These are phyloP conservation scores for Gelatoporia subvermispora DNA, from an alignment of 768 basidiomycete genomes.

Conservation along the genomic window DNA sequence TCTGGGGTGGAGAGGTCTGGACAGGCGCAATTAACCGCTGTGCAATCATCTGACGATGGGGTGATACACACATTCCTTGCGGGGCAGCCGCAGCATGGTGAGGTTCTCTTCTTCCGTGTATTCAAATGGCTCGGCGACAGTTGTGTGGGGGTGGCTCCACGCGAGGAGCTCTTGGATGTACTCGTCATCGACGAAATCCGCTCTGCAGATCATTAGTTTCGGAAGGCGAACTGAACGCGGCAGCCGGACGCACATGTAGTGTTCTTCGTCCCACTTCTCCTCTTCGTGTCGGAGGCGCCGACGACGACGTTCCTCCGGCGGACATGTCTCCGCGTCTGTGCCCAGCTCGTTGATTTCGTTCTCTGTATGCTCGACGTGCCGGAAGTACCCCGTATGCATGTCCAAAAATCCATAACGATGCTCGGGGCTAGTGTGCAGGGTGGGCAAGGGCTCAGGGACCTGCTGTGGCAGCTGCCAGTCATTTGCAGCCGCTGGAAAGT, in stretches of 20 bases:
- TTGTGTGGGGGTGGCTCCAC: conserved; percentile 58
- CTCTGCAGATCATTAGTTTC: conserved; percentile 39
- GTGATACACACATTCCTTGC: conserved; percentile 44
- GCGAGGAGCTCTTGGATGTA: conserved; percentile 64
- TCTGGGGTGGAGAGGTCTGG: conserved; percentile 55
- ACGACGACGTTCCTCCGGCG: conserved; percentile 43
- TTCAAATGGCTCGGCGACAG: conserved; percentile 31
- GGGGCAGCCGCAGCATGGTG: conserved; percentile 52
- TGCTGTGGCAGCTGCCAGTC: conserved; percentile 77
- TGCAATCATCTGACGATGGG: background rate
- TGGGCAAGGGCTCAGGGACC: conserved; percentile 37
- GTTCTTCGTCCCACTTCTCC: conserved; percentile 76
- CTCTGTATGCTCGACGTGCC: conserved; percentile 64
- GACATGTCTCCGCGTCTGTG: conserved; percentile 53
- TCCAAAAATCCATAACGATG: conserved; percentile 75
- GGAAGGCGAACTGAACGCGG: background rate
- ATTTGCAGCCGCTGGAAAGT: conserved; percentile 57
- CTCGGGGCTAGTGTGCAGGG: conserved; percentile 35
- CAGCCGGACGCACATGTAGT: conserved; percentile 62
- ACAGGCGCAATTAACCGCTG: background rate
- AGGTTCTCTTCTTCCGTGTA: conserved; percentile 73
- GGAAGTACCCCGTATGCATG: conserved; percentile 71
- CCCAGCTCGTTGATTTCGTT: conserved; percentile 85
- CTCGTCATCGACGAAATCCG: conserved; percentile 75
- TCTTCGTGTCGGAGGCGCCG: conserved; percentile 61